Evolutionary conservation across 306 rosid species (phyloP).

Genomic region (Trifolium subterraneum): DNA sequence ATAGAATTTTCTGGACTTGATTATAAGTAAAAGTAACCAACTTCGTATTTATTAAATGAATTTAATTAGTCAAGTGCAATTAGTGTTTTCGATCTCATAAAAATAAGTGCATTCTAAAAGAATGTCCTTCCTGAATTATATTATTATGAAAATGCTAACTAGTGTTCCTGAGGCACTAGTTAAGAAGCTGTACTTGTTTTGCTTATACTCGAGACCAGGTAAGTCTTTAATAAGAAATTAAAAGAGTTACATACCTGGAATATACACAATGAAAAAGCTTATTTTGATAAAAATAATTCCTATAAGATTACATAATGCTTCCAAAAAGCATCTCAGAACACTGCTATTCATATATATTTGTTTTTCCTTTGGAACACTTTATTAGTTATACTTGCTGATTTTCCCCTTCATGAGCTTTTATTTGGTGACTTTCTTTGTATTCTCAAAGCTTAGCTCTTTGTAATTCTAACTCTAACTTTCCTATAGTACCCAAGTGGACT

Average conservation of each 20-base stretch:
- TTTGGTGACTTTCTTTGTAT: constrained; percentile 11
- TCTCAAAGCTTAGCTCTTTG: constrained; percentile 76
- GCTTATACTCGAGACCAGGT: not conserved
- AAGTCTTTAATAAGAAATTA: not conserved
- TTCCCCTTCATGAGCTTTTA: constrained; percentile 1
- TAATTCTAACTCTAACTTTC: constrained; percentile 85
- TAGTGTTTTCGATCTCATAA: too few species aligned
- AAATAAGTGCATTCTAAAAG: too few species aligned
- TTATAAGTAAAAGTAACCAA: too few species aligned
- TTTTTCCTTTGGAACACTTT: not conserved
- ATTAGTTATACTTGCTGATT: not conserved
- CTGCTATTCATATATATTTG: not conserved
- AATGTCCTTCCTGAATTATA: too few species aligned
- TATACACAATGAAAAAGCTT: constrained; percentile 4
- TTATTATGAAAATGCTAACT: too few species aligned
- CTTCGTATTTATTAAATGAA: too few species aligned
- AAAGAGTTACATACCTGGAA: not conserved
- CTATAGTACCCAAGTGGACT: constrained; percentile 95
- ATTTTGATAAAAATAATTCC: constrained; percentile 11
- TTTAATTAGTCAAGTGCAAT: too few species aligned
- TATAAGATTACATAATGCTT: constrained; percentile 25
- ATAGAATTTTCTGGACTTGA: too few species aligned
- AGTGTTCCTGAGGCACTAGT: too few species aligned
- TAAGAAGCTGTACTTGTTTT: not conserved
- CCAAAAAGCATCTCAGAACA: constrained; percentile 20